Percentiles rank a stretch among this genome's conserved stretches.
Evolutionary conservation across 768 basidiomycete species (phyloP).

Genomic region (Clitopilus hobsonii): DNA sequence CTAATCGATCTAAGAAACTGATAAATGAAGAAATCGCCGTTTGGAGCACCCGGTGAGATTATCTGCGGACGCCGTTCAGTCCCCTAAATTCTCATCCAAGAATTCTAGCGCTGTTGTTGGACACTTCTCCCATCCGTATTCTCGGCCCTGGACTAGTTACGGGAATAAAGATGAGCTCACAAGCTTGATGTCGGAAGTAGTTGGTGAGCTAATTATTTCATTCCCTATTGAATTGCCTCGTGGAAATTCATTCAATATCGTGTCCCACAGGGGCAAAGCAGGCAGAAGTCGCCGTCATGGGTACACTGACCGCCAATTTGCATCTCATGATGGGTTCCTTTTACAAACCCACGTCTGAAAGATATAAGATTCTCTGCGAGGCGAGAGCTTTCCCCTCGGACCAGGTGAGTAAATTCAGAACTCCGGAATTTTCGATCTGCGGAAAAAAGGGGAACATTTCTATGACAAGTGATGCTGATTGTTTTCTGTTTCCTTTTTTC

Average conservation of each 20-base stretch:
- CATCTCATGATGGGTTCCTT: slow-evolving; percentile 94
- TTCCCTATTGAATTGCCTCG: background rate
- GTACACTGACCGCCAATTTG: slow-evolving; percentile 90
- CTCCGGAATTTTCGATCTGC: slow-evolving; percentile 7
- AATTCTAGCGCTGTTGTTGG: slow-evolving; percentile 74
- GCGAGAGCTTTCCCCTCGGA: slow-evolving; percentile 94
- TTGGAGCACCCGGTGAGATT: slow-evolving; percentile 69
- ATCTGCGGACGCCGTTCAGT: slow-evolving; percentile 5
- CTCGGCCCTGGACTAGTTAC: slow-evolving; percentile 78
- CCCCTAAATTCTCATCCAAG: slow-evolving; percentile 11
- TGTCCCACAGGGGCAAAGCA: slow-evolving; percentile 67
- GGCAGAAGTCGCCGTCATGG: slow-evolving; percentile 93
- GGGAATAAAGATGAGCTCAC: slow-evolving; percentile 55
- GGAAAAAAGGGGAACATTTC: slow-evolving; percentile 9
- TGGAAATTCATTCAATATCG: slow-evolving; percentile 10
- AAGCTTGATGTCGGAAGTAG: slow-evolving; percentile 71
- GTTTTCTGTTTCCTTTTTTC: too few relatives aligned
- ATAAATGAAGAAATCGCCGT: slow-evolving; percentile 79
- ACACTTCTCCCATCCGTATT: slow-evolving; percentile 86
- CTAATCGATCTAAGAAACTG: slow-evolving; percentile 66
- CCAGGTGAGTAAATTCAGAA: slow-evolving; percentile 61
- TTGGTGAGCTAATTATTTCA: slow-evolving; percentile 53
- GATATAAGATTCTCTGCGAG: slow-evolving; percentile 95
- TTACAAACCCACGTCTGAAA: slow-evolving; percentile 80
- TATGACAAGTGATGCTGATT: slow-evolving; percentile 9